phyloP scores from a whole-genome alignment of 2,329 filamentous ascomycete species.

The Corinectria fuckeliana region DNA sequence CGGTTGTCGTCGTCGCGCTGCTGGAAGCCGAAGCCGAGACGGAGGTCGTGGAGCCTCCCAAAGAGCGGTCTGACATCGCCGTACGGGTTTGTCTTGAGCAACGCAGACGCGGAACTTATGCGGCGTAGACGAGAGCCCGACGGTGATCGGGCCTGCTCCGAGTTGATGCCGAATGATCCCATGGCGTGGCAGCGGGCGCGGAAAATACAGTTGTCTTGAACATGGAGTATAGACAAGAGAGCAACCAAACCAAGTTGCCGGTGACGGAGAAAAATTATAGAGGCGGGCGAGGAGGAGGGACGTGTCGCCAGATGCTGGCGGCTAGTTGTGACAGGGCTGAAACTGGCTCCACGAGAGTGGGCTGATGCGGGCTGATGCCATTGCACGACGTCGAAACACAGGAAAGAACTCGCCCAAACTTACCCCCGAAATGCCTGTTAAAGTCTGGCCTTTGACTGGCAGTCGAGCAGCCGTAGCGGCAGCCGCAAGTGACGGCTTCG shows the following conservation, averaged over 20 bases:
- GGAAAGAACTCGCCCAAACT: conserved; percentile 20
- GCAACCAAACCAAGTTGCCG: not conserved
- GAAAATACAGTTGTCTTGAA: conserved; percentile 1
- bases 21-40: conserved; percentile 15
- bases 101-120: conserved; percentile 6
- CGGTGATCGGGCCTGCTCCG: conserved; percentile 5
- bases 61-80: conserved; percentile 16
- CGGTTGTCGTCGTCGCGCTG: conserved; percentile 9
- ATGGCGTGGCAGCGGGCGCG: not conserved
- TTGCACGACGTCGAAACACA: conserved; percentile 12
- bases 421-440: conserved; percentile 43
- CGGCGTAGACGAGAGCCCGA: conserved; percentile 5
- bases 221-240: not conserved
- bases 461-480: conserved; percentile 51
- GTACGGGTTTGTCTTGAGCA: conserved; percentile 6
- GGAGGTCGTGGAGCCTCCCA: conserved; percentile 14
- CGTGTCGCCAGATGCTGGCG: conserved; percentile 15
- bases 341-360: conserved; percentile 11
- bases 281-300: not conserved
- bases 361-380: conserved; percentile 15
- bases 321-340: conserved; percentile 15
- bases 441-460: conserved; percentile 53
- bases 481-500: conserved; percentile 47
- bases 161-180: conserved; percentile 11
- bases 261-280: conserved; percentile 1